Base-by-base conservation (phyloP, 1,139 yeast species). In the Diutina pseudorugosa region DNA sequence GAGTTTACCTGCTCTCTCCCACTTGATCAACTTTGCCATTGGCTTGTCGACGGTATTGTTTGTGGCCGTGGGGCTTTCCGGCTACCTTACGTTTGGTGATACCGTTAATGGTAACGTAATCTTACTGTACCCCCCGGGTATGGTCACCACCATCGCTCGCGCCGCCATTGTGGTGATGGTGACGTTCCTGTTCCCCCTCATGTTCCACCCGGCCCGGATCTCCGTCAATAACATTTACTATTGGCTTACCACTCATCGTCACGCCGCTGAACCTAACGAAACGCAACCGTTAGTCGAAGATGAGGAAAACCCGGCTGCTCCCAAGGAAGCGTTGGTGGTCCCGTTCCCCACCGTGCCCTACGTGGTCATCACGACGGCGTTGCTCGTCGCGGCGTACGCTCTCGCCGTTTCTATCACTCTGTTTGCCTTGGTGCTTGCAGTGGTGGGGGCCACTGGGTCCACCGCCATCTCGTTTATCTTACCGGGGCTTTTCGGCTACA, bases 161-260 rank as follows among this genome's bases (percentile, higher is more conserved):
- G 71, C 81, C 20, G 79, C 90, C 42, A 79, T 93, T 56, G 94
- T 87, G 1, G 71, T 86, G 47, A 82, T 93, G 85, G 95, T 94
- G 45, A 70, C 87, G 12, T 78, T 93, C 57, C 86, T 96, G 7
- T 93, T 85, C 70, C 98, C 98, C 19, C 74, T 93, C 59, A 86
- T 91, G 84, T 79, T 89, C 62, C 96, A 91, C 64, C 98, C 98
- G 0, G 87, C 95, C 51, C 73, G 98, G 54, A 83, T 88, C 30
- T 87, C 97, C 0, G 72, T 85, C 36, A 85, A 88, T 64, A 89
- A 91, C 65, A 79, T 91, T 57, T 67, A 77, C 53, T 77, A 77
- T 61, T 83, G 86, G 79, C 19, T 43, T 4, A 11, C 20, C 23
- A 30, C 36, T 12, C 36, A 14, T 14, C 12, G 36, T 14, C 36